These are phyloP conservation scores for Juglanconis juglandina DNA, from an alignment of 2,329 filamentous ascomycete species.

Conservation along the genomic window DNA sequence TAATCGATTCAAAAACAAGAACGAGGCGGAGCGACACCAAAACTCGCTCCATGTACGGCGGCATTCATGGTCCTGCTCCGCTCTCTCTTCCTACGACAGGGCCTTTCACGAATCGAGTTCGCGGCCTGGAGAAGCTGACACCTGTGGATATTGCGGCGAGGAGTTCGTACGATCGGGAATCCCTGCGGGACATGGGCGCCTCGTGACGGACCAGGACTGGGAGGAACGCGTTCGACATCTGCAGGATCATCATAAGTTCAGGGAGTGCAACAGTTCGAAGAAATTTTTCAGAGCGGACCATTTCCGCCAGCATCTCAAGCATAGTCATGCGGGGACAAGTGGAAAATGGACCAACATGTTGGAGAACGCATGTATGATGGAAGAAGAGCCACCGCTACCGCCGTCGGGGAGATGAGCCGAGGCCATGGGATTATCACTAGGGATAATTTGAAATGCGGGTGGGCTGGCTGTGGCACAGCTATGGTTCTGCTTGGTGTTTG, in stretches of 20 bases:
- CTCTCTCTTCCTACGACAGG: conserved; percentile 70
- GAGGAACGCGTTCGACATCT: conserved; percentile 81
- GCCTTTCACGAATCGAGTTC: conserved; percentile 81
- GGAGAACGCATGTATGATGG: conserved; percentile 94
- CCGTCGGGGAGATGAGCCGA: conserved; percentile 22
- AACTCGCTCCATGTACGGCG: conserved; percentile 89
- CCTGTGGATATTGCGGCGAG: conserved; percentile 92
- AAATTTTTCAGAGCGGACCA: conserved; percentile 98
- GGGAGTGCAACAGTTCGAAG: conserved; percentile 96
- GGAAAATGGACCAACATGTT: conserved; percentile 99
- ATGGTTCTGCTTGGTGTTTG: no score
- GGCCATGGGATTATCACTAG: not conserved
- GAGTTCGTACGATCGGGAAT: conserved; percentile 65
- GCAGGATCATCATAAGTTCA: conserved; percentile 89
- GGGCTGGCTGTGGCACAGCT: no score
- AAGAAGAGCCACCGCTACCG: conserved; percentile 64
- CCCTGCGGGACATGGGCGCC: conserved; percentile 36
- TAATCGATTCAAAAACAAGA: conserved; percentile 98
- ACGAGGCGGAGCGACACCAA: conserved; percentile 93
- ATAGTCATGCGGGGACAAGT: conserved; percentile 92
- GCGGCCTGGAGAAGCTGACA: conserved; percentile 66
- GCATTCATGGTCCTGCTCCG: conserved; percentile 96
- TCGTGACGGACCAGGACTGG: conserved; percentile 80
- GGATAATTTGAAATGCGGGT: no score
- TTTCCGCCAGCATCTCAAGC: conserved; percentile 96